Evolutionary conservation across 2,329 filamentous ascomycete genomes (phyloP), one percentile per base, ranked within the genome.

Genomic region (Fusarium clavum): DNA sequence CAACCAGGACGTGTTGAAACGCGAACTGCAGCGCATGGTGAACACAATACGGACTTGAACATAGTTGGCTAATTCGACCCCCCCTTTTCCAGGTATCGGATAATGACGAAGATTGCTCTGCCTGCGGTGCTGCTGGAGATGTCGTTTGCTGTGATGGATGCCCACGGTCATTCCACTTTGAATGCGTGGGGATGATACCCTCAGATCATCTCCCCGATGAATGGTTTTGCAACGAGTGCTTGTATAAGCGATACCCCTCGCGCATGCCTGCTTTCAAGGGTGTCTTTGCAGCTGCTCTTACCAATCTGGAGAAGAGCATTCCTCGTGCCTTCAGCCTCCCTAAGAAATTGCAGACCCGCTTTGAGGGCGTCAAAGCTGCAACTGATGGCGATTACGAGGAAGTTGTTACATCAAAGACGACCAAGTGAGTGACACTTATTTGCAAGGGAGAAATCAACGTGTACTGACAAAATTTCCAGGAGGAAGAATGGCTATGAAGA

Each of bases 91-190:
- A 82, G 80, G 72, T 71, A 32, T 77, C 79, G 73, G 91, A 97
- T 68, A 97, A 97, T 79, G 93, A 96, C 79, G 95, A 98, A 79
- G 91, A 92, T 77, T 99, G 95, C 83, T 91, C 91, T 67, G 90
- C 94, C 47, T 99, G 96, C 82, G 89, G 91, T 76, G 92, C 92
- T 69, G 92, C 89, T 72, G 95, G 95, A 61, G 90, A 94, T 73
- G 87, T 99, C 69, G 87, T 98, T 71, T 98, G 94, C 82, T 99
- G 96, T 80, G 96, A 98, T 82, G 93, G 92, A 68, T 99, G 96
- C 82, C 88, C 91, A 65, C 90, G 93, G 72, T 93, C 94, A 8
- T 98, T 97, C 81, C 96, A 98, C 81, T 94, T 96, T 78, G 86
- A 88, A 64, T 98, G 96, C 79, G 89, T 96, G 72, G 92, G 97